These are phyloP conservation scores for Phycomyces blakesleeanus DNA, from an alignment of 192 early-diverging fungal genomes.

Conservation along the genomic window DNA sequence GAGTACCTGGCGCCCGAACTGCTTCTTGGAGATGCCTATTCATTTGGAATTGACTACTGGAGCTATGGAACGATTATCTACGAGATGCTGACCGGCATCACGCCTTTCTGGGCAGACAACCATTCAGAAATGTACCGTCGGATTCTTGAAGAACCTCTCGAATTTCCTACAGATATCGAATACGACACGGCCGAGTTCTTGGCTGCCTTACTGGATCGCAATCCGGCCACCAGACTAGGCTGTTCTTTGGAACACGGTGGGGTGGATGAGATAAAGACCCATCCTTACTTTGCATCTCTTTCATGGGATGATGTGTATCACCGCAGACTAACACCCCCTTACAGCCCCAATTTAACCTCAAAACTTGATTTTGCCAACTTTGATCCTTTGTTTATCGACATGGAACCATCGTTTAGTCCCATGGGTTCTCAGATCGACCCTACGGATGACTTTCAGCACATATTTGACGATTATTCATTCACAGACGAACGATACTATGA, in stretches of 20 bases:
- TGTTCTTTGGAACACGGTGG: too few relatives aligned
- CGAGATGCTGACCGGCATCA: conserved; percentile 81
- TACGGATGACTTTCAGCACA: conserved; percentile 27
- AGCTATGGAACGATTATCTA: conserved; percentile 82
- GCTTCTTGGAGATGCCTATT: conserved; percentile 54
- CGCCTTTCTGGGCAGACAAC: conserved; percentile 55
- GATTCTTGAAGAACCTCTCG: conserved; percentile 48
- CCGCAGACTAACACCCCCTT: conserved; percentile 60
- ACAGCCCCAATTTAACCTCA: conserved; percentile 51
- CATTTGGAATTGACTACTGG: conserved; percentile 86
- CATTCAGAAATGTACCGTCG: conserved; percentile 53
- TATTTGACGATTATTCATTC: conserved; percentile 38
- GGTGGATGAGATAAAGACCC: conserved; percentile 63
- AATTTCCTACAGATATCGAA: conserved; percentile 44
- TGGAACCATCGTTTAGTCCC: conserved; percentile 43
- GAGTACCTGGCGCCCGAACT: conserved; percentile 82
- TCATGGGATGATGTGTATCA: conserved; percentile 69
- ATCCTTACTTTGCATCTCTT: conserved; percentile 68
- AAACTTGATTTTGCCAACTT: conserved; percentile 51
- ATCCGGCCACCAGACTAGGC: conserved; percentile 66
- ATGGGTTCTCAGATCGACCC: conserved; percentile 23
- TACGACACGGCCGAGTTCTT: conserved; percentile 41
- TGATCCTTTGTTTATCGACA: conserved; percentile 47
- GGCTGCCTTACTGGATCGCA: conserved; percentile 43
- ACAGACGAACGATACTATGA: conserved; percentile 15